phyloP scores from a whole-genome alignment of 768 basidiomycete genomes.

The Boletus coccyginus region DNA sequence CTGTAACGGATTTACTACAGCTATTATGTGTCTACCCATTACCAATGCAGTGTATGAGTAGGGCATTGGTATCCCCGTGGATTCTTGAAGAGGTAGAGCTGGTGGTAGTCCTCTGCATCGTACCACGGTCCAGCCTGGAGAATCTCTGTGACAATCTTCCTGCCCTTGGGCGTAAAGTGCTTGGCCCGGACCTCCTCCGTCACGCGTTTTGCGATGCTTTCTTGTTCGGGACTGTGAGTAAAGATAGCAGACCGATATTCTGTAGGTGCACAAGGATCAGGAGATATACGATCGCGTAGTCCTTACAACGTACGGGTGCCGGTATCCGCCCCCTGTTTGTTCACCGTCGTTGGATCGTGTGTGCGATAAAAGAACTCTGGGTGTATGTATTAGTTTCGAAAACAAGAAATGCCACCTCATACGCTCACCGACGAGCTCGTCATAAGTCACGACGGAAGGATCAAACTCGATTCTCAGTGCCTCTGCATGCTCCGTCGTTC shows the following conservation, averaged over 20 bases:
- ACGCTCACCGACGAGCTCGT: conserved; percentile 77
- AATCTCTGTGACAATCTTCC: conserved; percentile 80
- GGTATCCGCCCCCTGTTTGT: conserved; percentile 73
- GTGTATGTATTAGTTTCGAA: conserved; percentile 16
- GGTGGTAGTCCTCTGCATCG: conserved; percentile 81
- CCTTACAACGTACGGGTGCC: conserved; percentile 64
- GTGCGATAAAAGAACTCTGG: conserved; percentile 93
- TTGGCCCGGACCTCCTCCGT: conserved; percentile 82
- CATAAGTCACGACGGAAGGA: conserved; percentile 72
- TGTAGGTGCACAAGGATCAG: conserved; percentile 24
- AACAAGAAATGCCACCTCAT: background rate
- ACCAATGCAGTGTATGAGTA: conserved; percentile 86
- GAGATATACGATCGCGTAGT: background rate
- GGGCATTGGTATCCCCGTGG: conserved; percentile 91
- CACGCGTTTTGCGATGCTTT: conserved; percentile 66
- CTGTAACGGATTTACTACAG: no score
- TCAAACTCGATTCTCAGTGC: conserved; percentile 86
- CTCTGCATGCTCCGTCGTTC: conserved; percentile 86
- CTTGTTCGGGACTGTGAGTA: conserved; percentile 71
- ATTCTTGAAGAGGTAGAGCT: conserved; percentile 76
- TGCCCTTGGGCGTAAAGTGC: conserved; percentile 69
- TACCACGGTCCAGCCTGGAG: conserved; percentile 72
- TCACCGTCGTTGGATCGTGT: conserved; percentile 85
- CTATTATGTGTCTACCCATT: background rate
- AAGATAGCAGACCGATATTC: conserved; percentile 97